phyloP scores from a whole-genome alignment of 75 land plant genomes.

The Sequoia sempervirens region DNA sequence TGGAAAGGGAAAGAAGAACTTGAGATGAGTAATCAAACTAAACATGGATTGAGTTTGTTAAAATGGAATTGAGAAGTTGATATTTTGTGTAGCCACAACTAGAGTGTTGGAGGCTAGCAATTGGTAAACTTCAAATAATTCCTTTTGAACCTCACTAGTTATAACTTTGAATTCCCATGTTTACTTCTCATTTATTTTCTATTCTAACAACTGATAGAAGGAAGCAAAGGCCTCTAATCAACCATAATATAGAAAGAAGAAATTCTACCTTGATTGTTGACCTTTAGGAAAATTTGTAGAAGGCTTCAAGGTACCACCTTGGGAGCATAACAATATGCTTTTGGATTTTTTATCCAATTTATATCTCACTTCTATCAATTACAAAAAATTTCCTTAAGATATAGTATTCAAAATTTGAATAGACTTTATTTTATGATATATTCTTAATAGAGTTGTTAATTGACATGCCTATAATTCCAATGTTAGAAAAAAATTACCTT shows the following conservation, averaged over 20 bases:
- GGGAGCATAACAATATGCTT: slow-evolving; percentile 80
- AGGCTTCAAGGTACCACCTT: slow-evolving; percentile 95
- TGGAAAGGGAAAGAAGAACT: no score
- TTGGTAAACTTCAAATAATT: neutral
- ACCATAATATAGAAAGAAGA: neutral
- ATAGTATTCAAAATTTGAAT: neutral
- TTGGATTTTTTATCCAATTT: slow-evolving; percentile 66
- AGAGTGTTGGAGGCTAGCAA: no score
- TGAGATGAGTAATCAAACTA: no score
- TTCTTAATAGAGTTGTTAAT: neutral
- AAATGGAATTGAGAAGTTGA: no score
- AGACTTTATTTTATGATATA: neutral
- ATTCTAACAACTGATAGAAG: neutral
- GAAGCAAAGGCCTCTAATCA: neutral
- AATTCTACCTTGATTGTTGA: slow-evolving; percentile 79
- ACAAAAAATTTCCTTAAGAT: slow-evolving; percentile 1
- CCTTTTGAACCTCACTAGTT: neutral
- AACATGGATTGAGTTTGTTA: no score
- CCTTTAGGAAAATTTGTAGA: slow-evolving; percentile 86
- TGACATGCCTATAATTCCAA: neutral
- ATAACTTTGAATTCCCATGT: neutral
- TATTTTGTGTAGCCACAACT: no score
- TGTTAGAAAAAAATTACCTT: slow-evolving; percentile 29
- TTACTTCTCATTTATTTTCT: neutral
- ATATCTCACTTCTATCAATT: slow-evolving; percentile 56